A percentile compares a stretch with the other conserved stretches of the same genome.
phyloP scores from a whole-genome alignment of 192 early-diverging fungal species.

The Rhizoclosmatium sp. region DNA sequence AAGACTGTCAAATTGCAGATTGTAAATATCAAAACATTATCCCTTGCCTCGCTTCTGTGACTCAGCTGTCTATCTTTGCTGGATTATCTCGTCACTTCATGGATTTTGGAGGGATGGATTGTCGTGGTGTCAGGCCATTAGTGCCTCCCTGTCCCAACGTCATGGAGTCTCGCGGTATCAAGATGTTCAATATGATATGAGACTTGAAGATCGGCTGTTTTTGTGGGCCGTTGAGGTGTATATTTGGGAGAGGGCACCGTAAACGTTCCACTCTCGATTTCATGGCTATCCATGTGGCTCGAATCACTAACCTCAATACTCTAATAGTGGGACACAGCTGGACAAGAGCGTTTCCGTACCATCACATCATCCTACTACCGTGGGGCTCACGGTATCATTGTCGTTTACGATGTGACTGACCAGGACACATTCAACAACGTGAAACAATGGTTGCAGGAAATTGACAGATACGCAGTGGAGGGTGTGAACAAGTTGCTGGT shows the following conservation, averaged over 20 bases:
- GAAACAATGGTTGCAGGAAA: constrained; percentile 98
- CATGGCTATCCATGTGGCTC: too few species aligned
- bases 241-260: too few species aligned
- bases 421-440: constrained; percentile 95
- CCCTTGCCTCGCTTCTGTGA: constrained; percentile 1
- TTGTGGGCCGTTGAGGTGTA: too few species aligned
- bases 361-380: constrained; percentile 98
- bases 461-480: constrained; percentile 96
- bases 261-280: too few species aligned
- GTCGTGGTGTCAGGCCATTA: too few species aligned
- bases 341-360: constrained; percentile 98
- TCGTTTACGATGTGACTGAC: constrained; percentile 98
- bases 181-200: too few species aligned
- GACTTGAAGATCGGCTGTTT: too few species aligned
- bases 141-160: too few species aligned
- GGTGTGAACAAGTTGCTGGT: constrained; percentile 98
- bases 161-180: too few species aligned
- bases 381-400: constrained; percentile 98
- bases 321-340: constrained; percentile 94
- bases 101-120: too few species aligned
- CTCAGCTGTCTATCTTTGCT: not conserved
- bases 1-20: constrained; percentile 99
- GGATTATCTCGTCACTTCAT: not conserved
- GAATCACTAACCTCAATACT: not conserved
- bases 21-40: constrained; percentile 55